Base-by-base conservation (phyloP, 257 asterid species). In the Misopates orontium region DNA sequence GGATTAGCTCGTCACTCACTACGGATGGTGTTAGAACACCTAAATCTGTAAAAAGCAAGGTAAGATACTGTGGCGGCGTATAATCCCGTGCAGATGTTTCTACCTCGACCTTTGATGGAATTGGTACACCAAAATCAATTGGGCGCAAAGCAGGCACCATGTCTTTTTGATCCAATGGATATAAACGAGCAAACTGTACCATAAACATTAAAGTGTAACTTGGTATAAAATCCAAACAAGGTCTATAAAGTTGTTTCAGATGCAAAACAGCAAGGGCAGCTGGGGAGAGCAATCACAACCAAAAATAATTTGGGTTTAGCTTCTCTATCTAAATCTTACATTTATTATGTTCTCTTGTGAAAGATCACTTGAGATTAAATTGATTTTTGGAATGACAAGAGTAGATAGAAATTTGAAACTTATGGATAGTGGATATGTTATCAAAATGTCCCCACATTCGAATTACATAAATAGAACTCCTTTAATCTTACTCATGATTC, bases 11-110 rank as follows among this genome's bases (percentile, higher is more conserved):
- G 52, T 86, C 96, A 53, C 95, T 91, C 17, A 92, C 98, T 18
- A 86, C 97, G 41, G 97, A 92, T 14, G 98, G 98, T 4, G 98
- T 85, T 15, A 92, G 86, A 76, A 89, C 86, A 39, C 98, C 98
- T 60, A 89, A 79, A 87, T 93, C 94, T 0, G 97, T 87, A 39
- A 93, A 89, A 13, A 87, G 95, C 51, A 93, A 64, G 24, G 97
- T 85, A 41, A 89, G 94, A 75, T 75, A 92, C 74, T 87, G 90
- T 0, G 97, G 96, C 12, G 97, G 98, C 0, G 98, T 93, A 78
- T 89, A 87, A 74, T 93, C 98, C 22, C 97, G 78, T 51, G 97
- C 98, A 10, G 97, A 93, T 25, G 94, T 93, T 77, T 93, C 98
- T 47, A 93, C 95, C 83, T 85, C 97, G 16, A 89, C 98, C 83